phyloP scores from a whole-genome alignment of 2,329 filamentous ascomycete species.

The Xenoacremonium recifei region DNA sequence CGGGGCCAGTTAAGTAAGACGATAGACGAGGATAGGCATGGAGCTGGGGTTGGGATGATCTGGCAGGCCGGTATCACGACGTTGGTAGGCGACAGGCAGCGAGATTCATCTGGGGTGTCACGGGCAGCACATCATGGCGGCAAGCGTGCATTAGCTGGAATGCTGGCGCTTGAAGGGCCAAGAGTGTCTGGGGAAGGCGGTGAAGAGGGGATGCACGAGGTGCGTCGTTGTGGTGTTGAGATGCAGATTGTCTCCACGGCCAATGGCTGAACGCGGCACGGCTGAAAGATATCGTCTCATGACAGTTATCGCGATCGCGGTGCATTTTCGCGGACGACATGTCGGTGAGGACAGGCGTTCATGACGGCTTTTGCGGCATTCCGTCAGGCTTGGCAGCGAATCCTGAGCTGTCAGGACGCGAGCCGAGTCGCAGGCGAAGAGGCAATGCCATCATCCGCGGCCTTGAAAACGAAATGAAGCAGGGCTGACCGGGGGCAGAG shows the following conservation, averaged over 20 bases:
- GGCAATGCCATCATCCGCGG: neutral
- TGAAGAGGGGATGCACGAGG: slow-evolving; percentile 20
- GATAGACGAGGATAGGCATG: neutral
- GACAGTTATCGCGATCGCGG: neutral
- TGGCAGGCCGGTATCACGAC: neutral
- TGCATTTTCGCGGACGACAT: neutral
- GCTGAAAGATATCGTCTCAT: neutral
- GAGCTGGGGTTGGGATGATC: neutral
- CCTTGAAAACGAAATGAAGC: neutral
- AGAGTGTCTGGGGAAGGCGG: slow-evolving; percentile 11
- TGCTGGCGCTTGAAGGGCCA: neutral
- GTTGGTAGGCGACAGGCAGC: neutral
- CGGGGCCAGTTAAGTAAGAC: neutral
- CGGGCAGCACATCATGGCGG: neutral
- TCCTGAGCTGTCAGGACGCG: neutral
- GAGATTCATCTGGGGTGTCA: neutral
- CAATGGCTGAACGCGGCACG: neutral
- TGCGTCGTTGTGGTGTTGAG: neutral
- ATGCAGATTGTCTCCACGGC: too few relatives aligned
- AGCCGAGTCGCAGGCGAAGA: neutral
- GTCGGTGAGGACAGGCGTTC: neutral
- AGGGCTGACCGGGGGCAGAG: neutral
- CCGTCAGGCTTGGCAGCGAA: neutral
- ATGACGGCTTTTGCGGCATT: neutral
- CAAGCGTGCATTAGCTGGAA: neutral